phyloP scores from a whole-genome alignment of 2,329 filamentous ascomycete species.

The Venturia oleaginea region DNA sequence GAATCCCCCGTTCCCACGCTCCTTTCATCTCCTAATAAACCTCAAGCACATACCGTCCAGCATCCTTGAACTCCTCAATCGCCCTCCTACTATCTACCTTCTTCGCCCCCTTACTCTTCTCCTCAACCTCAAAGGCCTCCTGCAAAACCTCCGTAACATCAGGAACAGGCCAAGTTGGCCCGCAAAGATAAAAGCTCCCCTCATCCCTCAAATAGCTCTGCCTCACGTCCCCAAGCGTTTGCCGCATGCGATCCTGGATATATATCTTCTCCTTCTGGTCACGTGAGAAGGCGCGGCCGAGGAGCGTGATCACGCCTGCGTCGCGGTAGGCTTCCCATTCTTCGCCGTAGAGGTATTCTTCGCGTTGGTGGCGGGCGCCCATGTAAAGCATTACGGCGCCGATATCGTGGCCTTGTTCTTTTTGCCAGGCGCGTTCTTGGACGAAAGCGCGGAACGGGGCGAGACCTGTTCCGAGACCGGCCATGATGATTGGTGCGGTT shows the following conservation, averaged over 20 bases:
- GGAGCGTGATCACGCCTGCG: conserved; percentile 86
- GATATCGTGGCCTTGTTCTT: conserved; percentile 92
- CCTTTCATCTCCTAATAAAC: conserved; percentile 59
- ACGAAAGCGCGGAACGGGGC: conserved; percentile 99
- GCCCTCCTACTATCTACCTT: conserved; percentile 82
- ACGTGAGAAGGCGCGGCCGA: conserved; percentile 89
- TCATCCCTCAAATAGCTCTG: conserved; percentile 80
- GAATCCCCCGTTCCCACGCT: neutral
- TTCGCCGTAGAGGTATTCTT: conserved; percentile 97
- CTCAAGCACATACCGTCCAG: conserved; percentile 87
- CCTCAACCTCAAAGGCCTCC: conserved; percentile 78
- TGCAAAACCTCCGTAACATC: conserved; percentile 90
- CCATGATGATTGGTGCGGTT: conserved; percentile 95
- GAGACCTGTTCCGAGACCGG: conserved; percentile 92
- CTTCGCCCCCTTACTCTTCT: conserved; percentile 53
- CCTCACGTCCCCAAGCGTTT: conserved; percentile 74
- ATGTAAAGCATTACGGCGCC: conserved; percentile 92
- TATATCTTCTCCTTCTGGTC: conserved; percentile 99
- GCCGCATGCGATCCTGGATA: conserved; percentile 95
- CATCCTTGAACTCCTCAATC: conserved; percentile 96
- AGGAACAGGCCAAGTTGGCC: conserved; percentile 95
- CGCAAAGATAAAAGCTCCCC: conserved; percentile 93
- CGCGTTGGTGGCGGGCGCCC: conserved; percentile 90
- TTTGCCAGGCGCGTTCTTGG: conserved; percentile 96
- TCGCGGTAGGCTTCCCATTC: conserved; percentile 98